A percentile compares a stretch with the other conserved stretches of the same genome.
Conservation (phyloP, 352 stramenopile genomes). For the Albugo candida region DNA sequence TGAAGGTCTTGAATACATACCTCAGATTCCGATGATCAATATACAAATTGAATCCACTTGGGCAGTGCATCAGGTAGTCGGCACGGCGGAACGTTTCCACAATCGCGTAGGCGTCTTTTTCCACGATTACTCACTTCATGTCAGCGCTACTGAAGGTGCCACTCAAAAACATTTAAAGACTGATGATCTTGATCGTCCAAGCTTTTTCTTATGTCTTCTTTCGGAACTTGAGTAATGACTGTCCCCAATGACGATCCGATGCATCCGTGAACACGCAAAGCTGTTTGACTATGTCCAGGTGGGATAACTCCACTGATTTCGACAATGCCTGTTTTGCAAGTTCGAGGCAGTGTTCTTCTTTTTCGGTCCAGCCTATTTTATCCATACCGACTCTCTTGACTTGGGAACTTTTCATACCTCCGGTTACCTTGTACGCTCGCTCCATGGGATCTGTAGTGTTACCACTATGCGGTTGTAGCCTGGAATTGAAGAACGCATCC, state of each 20-base stretch:
- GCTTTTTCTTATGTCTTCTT: neutral
- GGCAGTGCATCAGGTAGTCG: too few relatives aligned
- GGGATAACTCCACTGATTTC: constrained; percentile 5
- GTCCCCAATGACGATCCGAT: neutral
- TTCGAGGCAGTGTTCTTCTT: too few relatives aligned
- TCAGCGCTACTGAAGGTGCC: constrained; percentile 3
- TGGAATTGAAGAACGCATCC: constrained; percentile 6
- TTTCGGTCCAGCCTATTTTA: too few relatives aligned
- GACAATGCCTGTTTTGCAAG: constrained; percentile 1
- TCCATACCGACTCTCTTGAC: too few relatives aligned
- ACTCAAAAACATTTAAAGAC: constrained; percentile 11
- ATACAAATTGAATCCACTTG: too few relatives aligned
- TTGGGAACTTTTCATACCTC: too few relatives aligned
- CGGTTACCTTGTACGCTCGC: too few relatives aligned
- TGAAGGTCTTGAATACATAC: too few relatives aligned
- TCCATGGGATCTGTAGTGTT: too few relatives aligned
- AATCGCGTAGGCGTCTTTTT: constrained; percentile 15
- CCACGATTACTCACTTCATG: constrained; percentile 6
- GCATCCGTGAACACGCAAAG: constrained; percentile 3
- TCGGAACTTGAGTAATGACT: constrained; percentile 2
- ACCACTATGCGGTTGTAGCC: neutral
- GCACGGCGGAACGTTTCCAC: constrained; percentile 11
- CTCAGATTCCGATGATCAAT: too few relatives aligned
- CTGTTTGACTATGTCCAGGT: constrained; percentile 1
- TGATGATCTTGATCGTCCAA: neutral